Evolutionary conservation across 2,329 filamentous ascomycete species (phyloP), one percentile per base, ranked within the genome.

Genomic region (Penicillium sumatraense): DNA sequence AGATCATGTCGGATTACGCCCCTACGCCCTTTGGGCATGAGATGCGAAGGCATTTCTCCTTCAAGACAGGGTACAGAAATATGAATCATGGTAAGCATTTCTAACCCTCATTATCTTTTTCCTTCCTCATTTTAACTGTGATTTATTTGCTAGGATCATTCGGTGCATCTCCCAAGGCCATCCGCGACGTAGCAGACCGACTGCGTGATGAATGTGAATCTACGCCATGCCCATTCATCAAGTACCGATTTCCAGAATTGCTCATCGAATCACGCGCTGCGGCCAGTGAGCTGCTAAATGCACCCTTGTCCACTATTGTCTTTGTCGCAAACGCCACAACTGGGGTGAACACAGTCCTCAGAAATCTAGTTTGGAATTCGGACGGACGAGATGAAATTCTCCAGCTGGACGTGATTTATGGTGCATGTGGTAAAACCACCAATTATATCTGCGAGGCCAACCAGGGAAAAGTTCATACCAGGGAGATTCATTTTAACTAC

Each of bases 291-390:
- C 69, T 90, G n/a, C 75, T 96, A 53, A 83, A 88, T 57, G 87
- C 83, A 0, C 86, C 88, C 0, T 68, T 79, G 1, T 80, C 86
- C 10, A 85, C 85, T 1, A 75, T 90, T 16, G 90, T 93, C 5
- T 87, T 93, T 58, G 85, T 93, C 0, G 75, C 81, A 47, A 96
- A 96, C 69, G 90, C 90, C 3, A 93, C 89, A 0, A 86, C 83
- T 0, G 70, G 67, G 40, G 54, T 68, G 49, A 93, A 95, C 75
- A 89, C 85, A 0, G 83, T 96, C 2, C 81, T 95, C n/a, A 83
- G 87, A 41, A 90, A 87, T 68, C 70, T 96, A 1, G 64, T 69
- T 1, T 96, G 86, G 81, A 72, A 82, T 27, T 70, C 78, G 0
- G 87, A 88, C 62, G 59, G 52, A 23, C 53, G 27, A 24, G 91